Conservation (phyloP, 805 yeast genomes). For the Saccharomycopsis fermentans region DNA sequence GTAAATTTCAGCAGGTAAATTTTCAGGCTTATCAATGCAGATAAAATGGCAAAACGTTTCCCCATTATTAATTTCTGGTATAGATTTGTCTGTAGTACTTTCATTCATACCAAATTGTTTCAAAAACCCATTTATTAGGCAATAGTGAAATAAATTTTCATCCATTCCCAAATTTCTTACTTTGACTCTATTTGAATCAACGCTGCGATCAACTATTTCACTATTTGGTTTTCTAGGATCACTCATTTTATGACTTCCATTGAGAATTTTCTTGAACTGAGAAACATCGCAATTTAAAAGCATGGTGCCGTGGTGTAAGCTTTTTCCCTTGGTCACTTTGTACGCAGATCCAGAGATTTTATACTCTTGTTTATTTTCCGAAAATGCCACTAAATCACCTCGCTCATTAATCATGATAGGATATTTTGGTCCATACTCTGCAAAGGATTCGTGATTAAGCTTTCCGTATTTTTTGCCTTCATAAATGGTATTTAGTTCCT, state of each 20-base stretch:
- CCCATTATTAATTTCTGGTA: neutral
- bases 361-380: conserved; percentile 18
- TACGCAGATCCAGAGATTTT: conserved; percentile 93
- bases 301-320: conserved; percentile 97
- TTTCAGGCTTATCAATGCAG: neutral
- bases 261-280: conserved; percentile 49
- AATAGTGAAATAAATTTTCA: conserved; percentile 4
- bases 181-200: conserved; percentile 72
- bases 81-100: neutral
- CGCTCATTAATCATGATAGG: conserved; percentile 46
- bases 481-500: conserved; percentile 25
- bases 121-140: conserved; percentile 11
- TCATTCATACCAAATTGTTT: conserved; percentile 1
- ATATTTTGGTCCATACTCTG: conserved; percentile 19
- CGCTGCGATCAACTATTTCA: conserved; percentile 36
- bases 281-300: conserved; percentile 55
- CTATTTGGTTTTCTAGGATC: conserved; percentile 29
- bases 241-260: conserved; percentile 28
- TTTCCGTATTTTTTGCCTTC: neutral
- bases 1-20: conserved; percentile 12
- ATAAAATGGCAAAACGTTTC: neutral
- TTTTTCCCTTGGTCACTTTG: conserved; percentile 68
- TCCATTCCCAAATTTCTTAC: conserved; percentile 49
- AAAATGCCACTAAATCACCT: conserved; percentile 43
- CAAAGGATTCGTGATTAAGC: conserved; percentile 12